phyloP scores from a whole-genome alignment of 2,329 filamentous ascomycete genomes.

The Hypoxylon sp. region DNA sequence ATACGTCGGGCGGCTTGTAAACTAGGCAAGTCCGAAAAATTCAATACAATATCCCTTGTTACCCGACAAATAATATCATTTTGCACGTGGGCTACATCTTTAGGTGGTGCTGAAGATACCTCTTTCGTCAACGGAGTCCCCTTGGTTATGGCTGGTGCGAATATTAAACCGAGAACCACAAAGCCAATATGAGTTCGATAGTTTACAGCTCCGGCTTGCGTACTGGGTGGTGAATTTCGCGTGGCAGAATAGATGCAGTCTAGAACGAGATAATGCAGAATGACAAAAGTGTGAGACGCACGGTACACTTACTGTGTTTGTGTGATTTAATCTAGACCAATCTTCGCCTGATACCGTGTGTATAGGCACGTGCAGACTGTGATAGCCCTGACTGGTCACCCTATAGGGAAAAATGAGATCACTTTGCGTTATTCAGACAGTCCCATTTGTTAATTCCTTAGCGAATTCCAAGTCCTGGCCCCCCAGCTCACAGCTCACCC shows the following conservation, averaged over 20 bases:
- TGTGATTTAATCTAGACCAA: background rate
- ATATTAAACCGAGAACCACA: slow-evolving; percentile 23
- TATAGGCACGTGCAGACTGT: slow-evolving; percentile 4
- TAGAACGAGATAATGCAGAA: slow-evolving; percentile 13
- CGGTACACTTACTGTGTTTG: slow-evolving; percentile 7
- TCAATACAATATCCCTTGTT: background rate
- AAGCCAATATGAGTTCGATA: slow-evolving; percentile 9
- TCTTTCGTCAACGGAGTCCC: background rate
- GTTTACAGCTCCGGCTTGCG: slow-evolving; percentile 11
- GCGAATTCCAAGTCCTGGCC: slow-evolving; percentile 9
- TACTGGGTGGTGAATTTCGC: slow-evolving; percentile 21
- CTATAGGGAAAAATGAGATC: slow-evolving; percentile 43
- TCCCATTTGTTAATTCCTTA: slow-evolving; percentile 23
- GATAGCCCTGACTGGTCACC: slow-evolving; percentile 11
- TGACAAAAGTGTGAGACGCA: slow-evolving; percentile 8
- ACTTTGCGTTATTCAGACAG: slow-evolving; percentile 36
- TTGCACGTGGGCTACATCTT: background rate
- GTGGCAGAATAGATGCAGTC: slow-evolving; percentile 29
- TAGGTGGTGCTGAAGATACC: slow-evolving; percentile 2
- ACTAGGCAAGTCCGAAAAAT: background rate
- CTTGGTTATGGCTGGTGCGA: slow-evolving; percentile 23
- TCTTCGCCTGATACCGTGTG: background rate
- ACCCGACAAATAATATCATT: background rate
- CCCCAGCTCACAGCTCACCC: background rate
- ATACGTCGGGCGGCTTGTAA: background rate